phyloP scores from a whole-genome alignment of 2,329 filamentous ascomycete genomes.

The Lecanicillium sp. region DNA sequence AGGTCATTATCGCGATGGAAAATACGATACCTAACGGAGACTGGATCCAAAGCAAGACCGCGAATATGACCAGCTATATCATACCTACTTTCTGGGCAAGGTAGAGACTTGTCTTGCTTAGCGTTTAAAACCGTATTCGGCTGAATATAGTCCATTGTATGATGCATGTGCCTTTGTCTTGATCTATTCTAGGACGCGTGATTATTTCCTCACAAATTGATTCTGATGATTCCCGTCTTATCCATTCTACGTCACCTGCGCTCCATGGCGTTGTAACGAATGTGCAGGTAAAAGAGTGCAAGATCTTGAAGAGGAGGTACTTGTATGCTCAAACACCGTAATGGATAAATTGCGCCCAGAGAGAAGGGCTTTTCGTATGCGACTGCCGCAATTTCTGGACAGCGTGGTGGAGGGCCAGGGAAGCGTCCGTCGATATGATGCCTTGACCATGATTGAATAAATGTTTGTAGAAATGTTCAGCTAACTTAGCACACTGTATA shows the following conservation, averaged over 20 bases:
- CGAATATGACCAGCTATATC: slow-evolving; percentile 1
- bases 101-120: slow-evolving; percentile 1
- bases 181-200: no score
- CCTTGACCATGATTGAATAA: background rate
- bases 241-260: no score
- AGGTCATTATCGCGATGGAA: slow-evolving; percentile 2
- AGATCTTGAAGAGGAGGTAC: background rate
- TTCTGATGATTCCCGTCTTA: no score
- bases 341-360: slow-evolving; percentile 5
- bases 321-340: background rate
- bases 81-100: background rate
- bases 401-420: background rate
- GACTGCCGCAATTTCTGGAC: background rate
- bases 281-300: background rate
- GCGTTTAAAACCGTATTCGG: no score
- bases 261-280: no score
- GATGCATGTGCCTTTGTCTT: no score
- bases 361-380: background rate
- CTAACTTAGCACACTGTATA: slow-evolving; percentile 15
- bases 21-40: slow-evolving; percentile 1
- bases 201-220: no score
- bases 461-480: slow-evolving; percentile 2
- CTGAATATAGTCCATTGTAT: no score
- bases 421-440: background rate
- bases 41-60: slow-evolving; percentile 1